phyloP scores from a whole-genome alignment of 192 early-diverging fungal species.

The Coemansia sp. region DNA sequence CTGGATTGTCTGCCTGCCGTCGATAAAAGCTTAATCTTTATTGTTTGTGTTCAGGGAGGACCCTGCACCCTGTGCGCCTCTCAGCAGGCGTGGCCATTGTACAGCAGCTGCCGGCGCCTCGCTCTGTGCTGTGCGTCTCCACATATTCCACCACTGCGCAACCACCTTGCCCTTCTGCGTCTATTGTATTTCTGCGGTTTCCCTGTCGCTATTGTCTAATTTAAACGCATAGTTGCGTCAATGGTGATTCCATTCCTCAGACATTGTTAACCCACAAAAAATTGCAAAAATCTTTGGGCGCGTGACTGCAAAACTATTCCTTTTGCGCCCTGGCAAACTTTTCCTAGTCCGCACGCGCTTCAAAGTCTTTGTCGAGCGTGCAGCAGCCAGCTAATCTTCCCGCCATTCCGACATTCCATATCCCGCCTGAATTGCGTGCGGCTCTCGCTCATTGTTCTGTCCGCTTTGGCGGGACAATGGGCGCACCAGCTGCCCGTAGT shows the following conservation, averaged over 20 bases:
- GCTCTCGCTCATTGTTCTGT: neutral
- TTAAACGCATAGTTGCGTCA: neutral
- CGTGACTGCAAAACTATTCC: neutral
- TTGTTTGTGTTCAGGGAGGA: neutral
- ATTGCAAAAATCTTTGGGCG: too few species aligned
- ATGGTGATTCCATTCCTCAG: neutral
- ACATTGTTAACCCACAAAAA: neutral
- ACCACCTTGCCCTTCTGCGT: neutral
- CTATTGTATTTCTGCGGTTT: constrained; percentile 1
- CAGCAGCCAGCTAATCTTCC: neutral
- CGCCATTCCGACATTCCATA: neutral
- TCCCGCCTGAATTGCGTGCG: neutral
- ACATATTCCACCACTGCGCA: neutral
- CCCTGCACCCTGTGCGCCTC: constrained; percentile 3
- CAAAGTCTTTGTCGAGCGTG: neutral
- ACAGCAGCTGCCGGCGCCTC: constrained; percentile 5
- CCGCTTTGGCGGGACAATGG: constrained; percentile 1
- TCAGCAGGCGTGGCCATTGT: neutral
- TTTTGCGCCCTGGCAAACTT: neutral
- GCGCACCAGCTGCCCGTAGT: neutral
- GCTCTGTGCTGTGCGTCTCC: neutral
- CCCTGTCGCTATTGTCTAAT: constrained; percentile 11
- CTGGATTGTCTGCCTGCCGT: neutral
- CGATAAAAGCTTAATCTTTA: neutral
- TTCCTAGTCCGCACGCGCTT: neutral